Conservation (phyloP, 768 basidiomycete genomes). For the Postia placenta region DNA sequence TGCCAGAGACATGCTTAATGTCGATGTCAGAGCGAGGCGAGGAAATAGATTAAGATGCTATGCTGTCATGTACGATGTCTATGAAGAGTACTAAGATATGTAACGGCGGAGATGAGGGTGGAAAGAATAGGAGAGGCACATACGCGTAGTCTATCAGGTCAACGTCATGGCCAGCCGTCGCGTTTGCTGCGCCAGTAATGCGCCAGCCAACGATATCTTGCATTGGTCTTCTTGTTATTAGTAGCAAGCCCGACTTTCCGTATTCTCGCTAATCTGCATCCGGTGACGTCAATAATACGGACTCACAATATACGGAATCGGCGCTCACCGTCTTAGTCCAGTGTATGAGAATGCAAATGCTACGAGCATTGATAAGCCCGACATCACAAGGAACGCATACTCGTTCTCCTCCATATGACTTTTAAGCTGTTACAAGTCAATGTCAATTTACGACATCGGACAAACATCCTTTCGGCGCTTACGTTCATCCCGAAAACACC, state of each 20-base stretch:
- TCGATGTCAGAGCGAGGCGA: neutral
- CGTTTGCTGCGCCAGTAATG: conserved; percentile 13
- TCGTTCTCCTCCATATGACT: conserved; percentile 22
- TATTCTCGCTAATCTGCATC: conserved; percentile 16
- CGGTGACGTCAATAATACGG: neutral
- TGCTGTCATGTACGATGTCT: neutral
- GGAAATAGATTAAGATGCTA: neutral
- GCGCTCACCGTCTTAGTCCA: conserved; percentile 16
- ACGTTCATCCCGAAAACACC: conserved; percentile 98
- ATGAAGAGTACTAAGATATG: conserved; percentile 1
- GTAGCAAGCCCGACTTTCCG: conserved; percentile 23
- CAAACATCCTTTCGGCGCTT: conserved; percentile 25
- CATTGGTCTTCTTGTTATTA: conserved; percentile 12
- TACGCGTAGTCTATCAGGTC: too few relatives aligned
- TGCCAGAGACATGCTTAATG: too few relatives aligned
- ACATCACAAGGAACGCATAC: conserved; percentile 22
- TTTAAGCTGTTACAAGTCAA: conserved; percentile 24
- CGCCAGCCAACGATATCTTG: conserved; percentile 13
- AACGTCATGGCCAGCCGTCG: conserved; percentile 7
- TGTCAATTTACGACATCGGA: conserved; percentile 1
- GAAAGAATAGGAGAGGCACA: neutral
- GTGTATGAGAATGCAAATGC: conserved; percentile 16
- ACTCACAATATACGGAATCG: neutral
- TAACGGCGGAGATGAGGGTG: neutral
- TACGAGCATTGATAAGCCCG: conserved; percentile 12